Evolutionary conservation across 2,329 filamentous ascomycete species (phyloP).

Genomic region (Thermoascus crustaceus): DNA sequence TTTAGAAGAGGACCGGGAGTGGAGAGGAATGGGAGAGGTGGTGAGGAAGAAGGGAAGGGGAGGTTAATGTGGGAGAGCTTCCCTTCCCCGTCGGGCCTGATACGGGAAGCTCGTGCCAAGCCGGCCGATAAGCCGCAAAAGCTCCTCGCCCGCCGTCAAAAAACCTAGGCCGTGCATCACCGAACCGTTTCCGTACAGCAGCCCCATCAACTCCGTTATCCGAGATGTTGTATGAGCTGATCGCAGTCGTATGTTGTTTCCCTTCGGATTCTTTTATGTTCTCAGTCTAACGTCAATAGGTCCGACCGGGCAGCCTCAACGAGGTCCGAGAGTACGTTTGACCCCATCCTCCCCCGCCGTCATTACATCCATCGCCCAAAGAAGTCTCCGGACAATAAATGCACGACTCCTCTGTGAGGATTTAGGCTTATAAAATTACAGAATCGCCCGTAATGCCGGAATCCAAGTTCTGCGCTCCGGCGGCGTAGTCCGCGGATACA

Average conservation of each 20-base stretch:
- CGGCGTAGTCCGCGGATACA: conserved; percentile 84
- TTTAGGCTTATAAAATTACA: conserved; percentile 34
- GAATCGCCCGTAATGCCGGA: conserved; percentile 81
- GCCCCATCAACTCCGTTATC: too few species aligned
- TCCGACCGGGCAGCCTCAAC: conserved; percentile 78
- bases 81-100: neutral
- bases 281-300: too few species aligned
- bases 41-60: conserved; percentile 6
- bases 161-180: too few species aligned
- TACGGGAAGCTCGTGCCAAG: conserved; percentile 1
- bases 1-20: neutral
- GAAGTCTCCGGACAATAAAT: too few species aligned
- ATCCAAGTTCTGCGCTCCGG: conserved; percentile 71
- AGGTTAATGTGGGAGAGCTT: neutral
- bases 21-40: conserved; percentile 5
- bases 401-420: too few species aligned
- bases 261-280: conserved; percentile 10
- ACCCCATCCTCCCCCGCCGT: conserved; percentile 7
- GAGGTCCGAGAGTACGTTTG: conserved; percentile 86
- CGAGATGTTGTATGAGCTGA: conserved; percentile 94
- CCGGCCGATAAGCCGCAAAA: conserved; percentile 1
- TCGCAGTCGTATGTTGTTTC: conserved; percentile 69
- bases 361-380: neutral
- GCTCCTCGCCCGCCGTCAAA: neutral
- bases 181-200: too few species aligned